Evolutionary conservation across 345 rosid species (phyloP).

Genomic region (Aethionema arabicum): DNA sequence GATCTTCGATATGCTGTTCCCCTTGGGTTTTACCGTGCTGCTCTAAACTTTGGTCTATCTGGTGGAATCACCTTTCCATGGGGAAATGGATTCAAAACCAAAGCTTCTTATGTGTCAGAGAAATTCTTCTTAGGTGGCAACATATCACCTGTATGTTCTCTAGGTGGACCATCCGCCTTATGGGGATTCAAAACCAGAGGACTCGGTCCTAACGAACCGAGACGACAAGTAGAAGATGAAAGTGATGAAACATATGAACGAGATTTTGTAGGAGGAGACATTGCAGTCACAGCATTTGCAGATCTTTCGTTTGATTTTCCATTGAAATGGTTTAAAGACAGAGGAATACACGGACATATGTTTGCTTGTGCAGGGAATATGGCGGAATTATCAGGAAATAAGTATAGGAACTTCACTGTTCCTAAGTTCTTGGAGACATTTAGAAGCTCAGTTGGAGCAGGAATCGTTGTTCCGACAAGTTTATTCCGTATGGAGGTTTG

Average conservation of each 20-base stretch:
- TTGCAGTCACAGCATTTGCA: conserved; percentile 79
- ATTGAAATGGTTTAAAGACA: conserved; percentile 69
- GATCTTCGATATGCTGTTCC: conserved; percentile 88
- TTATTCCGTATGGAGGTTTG: conserved; percentile 89
- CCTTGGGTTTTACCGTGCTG: conserved; percentile 72
- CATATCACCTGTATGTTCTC: conserved; percentile 68
- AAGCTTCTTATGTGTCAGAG: conserved; percentile 68
- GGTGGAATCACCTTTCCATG: conserved; percentile 76
- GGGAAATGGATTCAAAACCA: conserved; percentile 63
- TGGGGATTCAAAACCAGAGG: conserved; percentile 94
- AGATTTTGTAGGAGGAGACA: conserved; percentile 91
- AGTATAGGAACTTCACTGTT: conserved; percentile 54
- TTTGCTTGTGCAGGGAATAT: conserved; percentile 90
- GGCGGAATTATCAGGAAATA: conserved; percentile 69
- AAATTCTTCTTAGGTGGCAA: conserved; percentile 94
- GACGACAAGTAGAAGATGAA: conserved; percentile 56
- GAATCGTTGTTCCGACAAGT: conserved; percentile 79
- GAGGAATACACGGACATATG: conserved; percentile 86
- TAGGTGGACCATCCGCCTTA: conserved; percentile 85
- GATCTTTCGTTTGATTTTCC: conserved; percentile 96
- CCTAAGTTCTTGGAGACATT: conserved; percentile 59
- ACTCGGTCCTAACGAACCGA: conserved; percentile 79
- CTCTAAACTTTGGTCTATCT: conserved; percentile 76
- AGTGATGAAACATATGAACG: conserved; percentile 46
- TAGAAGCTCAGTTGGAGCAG: conserved; percentile 81